Evolutionary conservation across 2,329 filamentous ascomycete species (phyloP).

Genomic region (Pseudocercospora fijiensis): DNA sequence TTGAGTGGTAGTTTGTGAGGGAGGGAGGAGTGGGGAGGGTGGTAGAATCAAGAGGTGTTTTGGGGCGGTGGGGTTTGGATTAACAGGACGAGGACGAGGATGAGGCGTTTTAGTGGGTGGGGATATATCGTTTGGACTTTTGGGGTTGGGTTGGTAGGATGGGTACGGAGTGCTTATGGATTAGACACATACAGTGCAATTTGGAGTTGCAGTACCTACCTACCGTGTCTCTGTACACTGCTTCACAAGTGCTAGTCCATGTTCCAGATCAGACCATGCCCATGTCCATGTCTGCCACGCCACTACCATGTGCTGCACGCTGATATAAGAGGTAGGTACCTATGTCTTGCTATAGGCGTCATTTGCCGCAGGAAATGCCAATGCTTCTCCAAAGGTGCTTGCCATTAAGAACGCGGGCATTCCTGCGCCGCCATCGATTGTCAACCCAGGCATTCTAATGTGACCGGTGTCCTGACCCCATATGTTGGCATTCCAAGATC

Average conservation of each 20-base stretch:
- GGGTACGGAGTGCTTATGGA: no score
- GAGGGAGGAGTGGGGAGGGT: not conserved
- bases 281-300: not conserved
- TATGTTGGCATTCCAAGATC: conserved; percentile 57
- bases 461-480: conserved; percentile 37
- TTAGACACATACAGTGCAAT: no score
- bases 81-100: not conserved
- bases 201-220: no score
- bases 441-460: not conserved
- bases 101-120: not conserved
- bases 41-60: not conserved
- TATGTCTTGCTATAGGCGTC: not conserved
- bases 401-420: conserved; percentile 67
- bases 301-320: no score
- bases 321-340: not conserved
- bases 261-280: no score
- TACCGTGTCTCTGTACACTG: not conserved
- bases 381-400: conserved; percentile 63
- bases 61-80: not conserved
- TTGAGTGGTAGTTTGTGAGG: conserved; percentile 20
- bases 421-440: conserved; percentile 59
- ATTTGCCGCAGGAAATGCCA: not conserved
- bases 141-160: not conserved
- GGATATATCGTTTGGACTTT: not conserved
- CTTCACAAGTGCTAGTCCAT: not conserved